phyloP scores from a whole-genome alignment of 2,329 filamentous ascomycete genomes.

The Metarhizium anisopliae region DNA sequence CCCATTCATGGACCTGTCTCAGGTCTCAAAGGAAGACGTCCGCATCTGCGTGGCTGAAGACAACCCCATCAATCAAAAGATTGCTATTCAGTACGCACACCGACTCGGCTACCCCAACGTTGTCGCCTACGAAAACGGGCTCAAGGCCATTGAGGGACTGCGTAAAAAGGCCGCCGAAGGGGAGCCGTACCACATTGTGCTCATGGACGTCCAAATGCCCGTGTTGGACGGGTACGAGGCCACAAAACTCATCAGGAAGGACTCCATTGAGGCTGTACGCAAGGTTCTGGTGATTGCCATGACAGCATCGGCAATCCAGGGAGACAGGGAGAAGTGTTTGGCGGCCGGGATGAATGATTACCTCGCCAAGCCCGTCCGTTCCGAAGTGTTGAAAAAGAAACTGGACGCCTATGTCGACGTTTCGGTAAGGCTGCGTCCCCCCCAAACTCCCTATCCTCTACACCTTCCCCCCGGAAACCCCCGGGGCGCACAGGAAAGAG shows the following conservation, averaged over 20 bases:
- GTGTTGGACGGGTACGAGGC: constrained; percentile 88
- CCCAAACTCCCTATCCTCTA: neutral
- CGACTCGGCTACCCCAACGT: constrained; percentile 74
- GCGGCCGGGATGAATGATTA: constrained; percentile 98
- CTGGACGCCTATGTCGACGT: constrained; percentile 49
- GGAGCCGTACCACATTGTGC: constrained; percentile 75
- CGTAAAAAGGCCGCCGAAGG: constrained; percentile 61
- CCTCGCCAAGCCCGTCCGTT: constrained; percentile 87
- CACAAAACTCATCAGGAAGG: constrained; percentile 71
- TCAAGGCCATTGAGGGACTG: constrained; percentile 81
- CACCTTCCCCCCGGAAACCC: too few species aligned
- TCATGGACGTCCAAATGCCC: constrained; percentile 98
- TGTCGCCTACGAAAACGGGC: constrained; percentile 82
- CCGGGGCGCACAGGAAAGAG: neutral
- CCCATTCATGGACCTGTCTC: constrained; percentile 57
- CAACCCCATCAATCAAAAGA: constrained; percentile 89
- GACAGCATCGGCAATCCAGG: constrained; percentile 91
- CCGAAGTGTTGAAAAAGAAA: constrained; percentile 77
- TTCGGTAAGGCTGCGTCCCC: constrained; percentile 14
- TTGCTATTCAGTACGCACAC: constrained; percentile 83
- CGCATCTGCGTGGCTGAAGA: constrained; percentile 92
- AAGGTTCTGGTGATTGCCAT: constrained; percentile 91
- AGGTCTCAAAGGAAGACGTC: constrained; percentile 66
- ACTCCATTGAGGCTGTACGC: constrained; percentile 66
- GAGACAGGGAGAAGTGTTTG: constrained; percentile 90